Base-by-base conservation (phyloP, 2,329 filamentous ascomycete genomes). In the Bertia moriformis region DNA sequence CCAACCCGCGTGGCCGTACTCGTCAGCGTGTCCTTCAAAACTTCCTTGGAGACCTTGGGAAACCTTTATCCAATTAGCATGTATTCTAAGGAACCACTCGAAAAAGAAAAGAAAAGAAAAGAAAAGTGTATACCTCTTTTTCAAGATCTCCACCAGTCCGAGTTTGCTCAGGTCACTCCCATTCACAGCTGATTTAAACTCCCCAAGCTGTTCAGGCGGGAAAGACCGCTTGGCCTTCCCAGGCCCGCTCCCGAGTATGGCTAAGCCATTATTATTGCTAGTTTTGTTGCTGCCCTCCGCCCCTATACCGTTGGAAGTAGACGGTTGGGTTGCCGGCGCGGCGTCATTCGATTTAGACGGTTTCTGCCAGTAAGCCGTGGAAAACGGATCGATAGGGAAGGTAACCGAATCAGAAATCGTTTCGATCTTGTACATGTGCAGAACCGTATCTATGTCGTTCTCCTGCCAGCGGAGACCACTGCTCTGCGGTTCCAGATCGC, bases 351-450 rank as follows among this genome's bases (percentile, higher is more conserved):
- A n/a, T n/a, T n/a, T n/a, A n/a, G 40, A 24, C 7, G 35, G 24
- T 10, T 39, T 35, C 17, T 41, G 39, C 77, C 77, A 82, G 51
- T 82, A 81, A 0, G 52, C 52, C 2, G 66, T 67, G 0, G 72
- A 76, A 49, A 75, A 78, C 0, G 77, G 77, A 47, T 82, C 69
- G 42, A 82, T 79, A 2, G 74, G 67, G 19, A 38, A 53, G 55
- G 44, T 54, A 67, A 65, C 59, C 32, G 66, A 55, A 40, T 74
- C 54, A 35, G 67, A 58, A 39, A 71, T 66, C 46, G 77, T 66
- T 42, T 56, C 63, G 50, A 71, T 72, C 4, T 53, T 53, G 33
- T 62, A 39, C 36, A 47, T 45, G 33, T 56, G 61, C 14, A 57
- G 55, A 51, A 27, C 56, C 59, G 42, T 62, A 60, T 39, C 53